Conservation (phyloP, 2,329 filamentous ascomycete genomes). For the Mariannaea elegans region DNA sequence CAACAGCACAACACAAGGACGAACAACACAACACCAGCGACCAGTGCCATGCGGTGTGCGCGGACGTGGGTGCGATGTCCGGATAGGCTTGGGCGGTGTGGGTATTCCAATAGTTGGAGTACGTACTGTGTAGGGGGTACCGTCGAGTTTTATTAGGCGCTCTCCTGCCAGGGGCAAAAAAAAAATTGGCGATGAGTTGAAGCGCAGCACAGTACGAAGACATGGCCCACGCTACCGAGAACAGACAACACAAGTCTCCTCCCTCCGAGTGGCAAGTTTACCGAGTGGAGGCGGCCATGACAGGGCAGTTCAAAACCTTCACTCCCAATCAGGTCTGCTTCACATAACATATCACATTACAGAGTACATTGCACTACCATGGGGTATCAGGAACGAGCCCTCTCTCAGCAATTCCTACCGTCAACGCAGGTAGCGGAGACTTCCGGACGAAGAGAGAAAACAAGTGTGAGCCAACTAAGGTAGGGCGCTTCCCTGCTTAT, state of each 20-base stretch:
- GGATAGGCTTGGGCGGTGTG: conserved; percentile 19
- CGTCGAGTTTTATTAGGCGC: too few species aligned
- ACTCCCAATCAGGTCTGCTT: background rate
- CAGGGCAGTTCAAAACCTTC: conserved; percentile 17
- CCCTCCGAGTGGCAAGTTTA: conserved; percentile 16
- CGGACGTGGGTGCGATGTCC: conserved; percentile 3
- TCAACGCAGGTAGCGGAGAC: conserved; percentile 2
- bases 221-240: too few species aligned
- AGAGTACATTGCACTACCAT: background rate
- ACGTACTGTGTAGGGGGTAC: background rate
- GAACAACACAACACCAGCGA: too few species aligned
- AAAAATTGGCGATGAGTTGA: too few species aligned
- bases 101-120: background rate
- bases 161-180: too few species aligned
- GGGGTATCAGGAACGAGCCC: conserved; percentile 7
- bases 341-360: background rate
- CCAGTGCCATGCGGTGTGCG: conserved; percentile 3
- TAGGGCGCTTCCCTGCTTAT: background rate
- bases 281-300: conserved; percentile 3
- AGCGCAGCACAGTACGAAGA: too few species aligned
- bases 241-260: background rate
- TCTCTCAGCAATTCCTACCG: background rate
- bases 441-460: background rate
- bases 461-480: background rate
- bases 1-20: too few species aligned